Base-by-base conservation (phyloP, 805 yeast genomes). In the Gaillardinia entomophila region DNA sequence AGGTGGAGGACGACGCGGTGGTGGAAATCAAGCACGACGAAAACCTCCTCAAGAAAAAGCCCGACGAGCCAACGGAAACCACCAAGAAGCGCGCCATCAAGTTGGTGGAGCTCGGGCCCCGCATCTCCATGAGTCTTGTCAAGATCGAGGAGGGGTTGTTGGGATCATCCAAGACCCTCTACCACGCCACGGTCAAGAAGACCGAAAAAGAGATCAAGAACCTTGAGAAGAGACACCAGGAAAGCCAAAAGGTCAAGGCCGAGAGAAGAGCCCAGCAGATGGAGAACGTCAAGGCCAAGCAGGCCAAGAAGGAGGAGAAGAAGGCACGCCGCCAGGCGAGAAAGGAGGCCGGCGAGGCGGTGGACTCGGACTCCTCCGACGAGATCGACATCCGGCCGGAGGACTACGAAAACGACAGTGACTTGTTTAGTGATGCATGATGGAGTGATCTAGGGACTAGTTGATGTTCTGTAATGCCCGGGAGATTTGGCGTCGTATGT, bases 71-170 rank as follows among this genome's bases (percentile, higher is more conserved):
- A 13, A 40, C 46, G n/a, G 45, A 54, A 24, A 26, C 53, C 13
- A 60, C 73, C 32, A 51, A 60, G 22, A 88, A 87, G 59, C 77
- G 84, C 49, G 97, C 98, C 1, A 85, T 92, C 46, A 89, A 87
- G 55, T 68, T 92, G 31, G 85, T 90, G 1, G 98, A 92, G 57
- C 65, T 90, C 30, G 98, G 98, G 0, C 98, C 98, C 24, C 73
- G 98, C 43, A 60, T 92, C 57, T 77, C 75, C 45, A 64, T 92
- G 57, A 67, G 77, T 32, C 64, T 92, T 36, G 64, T 82, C 31
- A 92, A 92, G 62, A 85, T 92, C 33, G 97, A 90, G 60, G 97
- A 90, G 51, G 95, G 92, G 12, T 51, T 66, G 39, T 73, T 85
- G 15, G 90, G 96, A 37, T 66, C 79, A 0, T 96, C 97, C 32